phyloP scores from a whole-genome alignment of 495 filamentous ascomycete species.

The Aspergillus taichungensis region DNA sequence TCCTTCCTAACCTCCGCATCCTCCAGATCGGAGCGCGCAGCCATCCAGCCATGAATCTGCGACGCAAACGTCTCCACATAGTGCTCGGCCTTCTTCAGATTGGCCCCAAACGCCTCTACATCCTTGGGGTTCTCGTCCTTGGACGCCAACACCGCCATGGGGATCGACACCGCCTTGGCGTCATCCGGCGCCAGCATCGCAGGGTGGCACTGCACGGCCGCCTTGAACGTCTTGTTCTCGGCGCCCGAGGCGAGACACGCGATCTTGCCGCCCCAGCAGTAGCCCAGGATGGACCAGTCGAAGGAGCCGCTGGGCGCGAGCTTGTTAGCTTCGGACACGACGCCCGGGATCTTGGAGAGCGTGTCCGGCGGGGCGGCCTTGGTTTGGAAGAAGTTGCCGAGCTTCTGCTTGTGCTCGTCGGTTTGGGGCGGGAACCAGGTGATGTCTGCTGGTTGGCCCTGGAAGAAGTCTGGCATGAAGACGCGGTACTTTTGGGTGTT shows the following conservation, averaged over 20 bases:
- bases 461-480: conserved; percentile 52
- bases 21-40: conserved; percentile 61
- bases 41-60: conserved; percentile 92
- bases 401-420: conserved; percentile 65
- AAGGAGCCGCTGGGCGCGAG: conserved; percentile 37
- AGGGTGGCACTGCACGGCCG: conserved; percentile 66
- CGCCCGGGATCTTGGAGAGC: conserved; percentile 52
- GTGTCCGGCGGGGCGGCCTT: conserved; percentile 55
- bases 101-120: conserved; percentile 62
- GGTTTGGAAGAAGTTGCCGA: conserved; percentile 70
- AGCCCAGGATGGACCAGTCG: conserved; percentile 81
- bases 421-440: conserved; percentile 67
- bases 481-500: conserved; percentile 44
- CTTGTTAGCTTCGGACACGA: conserved; percentile 48
- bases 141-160: conserved; percentile 57
- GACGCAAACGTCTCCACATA: conserved; percentile 71
- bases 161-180: conserved; percentile 55
- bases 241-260: conserved; percentile 48
- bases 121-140: conserved; percentile 57
- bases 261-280: conserved; percentile 92
- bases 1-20: conserved; percentile 59
- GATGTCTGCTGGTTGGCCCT: conserved; percentile 38
- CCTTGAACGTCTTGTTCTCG: conserved; percentile 56
- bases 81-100: conserved; percentile 51
- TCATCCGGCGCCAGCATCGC: conserved; percentile 78